A percentile compares a stretch with the other conserved stretches of the same genome.
Conservation (phyloP, 306 rosid species). For the Delonix regia region DNA sequence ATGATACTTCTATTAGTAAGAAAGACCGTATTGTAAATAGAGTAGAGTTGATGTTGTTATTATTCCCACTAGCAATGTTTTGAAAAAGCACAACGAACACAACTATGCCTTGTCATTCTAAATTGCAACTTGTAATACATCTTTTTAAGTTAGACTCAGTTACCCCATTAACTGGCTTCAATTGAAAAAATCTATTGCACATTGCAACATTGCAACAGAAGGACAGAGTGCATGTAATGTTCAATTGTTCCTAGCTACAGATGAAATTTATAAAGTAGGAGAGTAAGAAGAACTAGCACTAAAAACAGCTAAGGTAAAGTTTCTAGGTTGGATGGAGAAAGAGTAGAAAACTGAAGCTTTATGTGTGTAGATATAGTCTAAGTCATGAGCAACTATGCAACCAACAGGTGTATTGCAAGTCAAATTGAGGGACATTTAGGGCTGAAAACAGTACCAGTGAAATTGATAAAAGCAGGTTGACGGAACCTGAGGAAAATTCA, state of each 20-base stretch:
- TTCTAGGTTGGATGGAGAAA: neutral
- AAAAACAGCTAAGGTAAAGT: neutral
- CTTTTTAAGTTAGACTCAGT: neutral
- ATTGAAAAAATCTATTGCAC: neutral
- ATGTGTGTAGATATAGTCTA: neutral
- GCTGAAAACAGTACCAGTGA: neutral
- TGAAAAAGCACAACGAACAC: neutral
- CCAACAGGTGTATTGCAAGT: neutral
- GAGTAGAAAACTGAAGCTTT: neutral
- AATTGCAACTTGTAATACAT: conserved; percentile 23
- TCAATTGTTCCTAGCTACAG: neutral
- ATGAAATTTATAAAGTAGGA: neutral
- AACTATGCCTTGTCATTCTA: conserved; percentile 22
- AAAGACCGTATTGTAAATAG: neutral
- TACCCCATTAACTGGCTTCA: neutral
- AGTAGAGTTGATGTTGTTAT: conserved; percentile 18
- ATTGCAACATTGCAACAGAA: neutral
- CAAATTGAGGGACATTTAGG: neutral
- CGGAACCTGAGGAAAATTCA: neutral
- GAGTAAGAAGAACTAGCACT: neutral
- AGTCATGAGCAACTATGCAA: conserved; percentile 15
- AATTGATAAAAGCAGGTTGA: too few relatives aligned
- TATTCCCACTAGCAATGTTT: neutral
- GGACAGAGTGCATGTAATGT: neutral
- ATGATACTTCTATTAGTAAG: conserved; percentile 8